Conservation (phyloP, 2,329 filamentous ascomycete species). For the Phyllosticta citriasiana region DNA sequence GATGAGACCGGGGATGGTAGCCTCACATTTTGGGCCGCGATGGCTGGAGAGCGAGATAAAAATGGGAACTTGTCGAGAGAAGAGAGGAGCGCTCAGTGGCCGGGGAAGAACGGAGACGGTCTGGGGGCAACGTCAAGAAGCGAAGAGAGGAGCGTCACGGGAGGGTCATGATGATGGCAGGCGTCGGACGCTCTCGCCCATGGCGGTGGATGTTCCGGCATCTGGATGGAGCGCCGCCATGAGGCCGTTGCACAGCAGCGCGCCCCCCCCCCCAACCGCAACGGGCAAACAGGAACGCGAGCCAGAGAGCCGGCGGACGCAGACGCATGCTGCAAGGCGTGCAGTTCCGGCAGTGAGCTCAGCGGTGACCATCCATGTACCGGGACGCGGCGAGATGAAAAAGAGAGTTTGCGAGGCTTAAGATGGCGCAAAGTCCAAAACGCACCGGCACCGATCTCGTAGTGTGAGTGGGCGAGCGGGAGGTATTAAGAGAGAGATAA, state of each 20-base stretch:
- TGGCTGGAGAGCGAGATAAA: neutral
- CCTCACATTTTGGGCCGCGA: neutral
- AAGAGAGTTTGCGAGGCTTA: neutral
- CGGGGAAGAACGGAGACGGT: neutral
- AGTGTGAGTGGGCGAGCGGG: neutral
- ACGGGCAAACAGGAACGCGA: neutral
- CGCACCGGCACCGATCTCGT: neutral
- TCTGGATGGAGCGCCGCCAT: neutral
- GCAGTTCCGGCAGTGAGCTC: neutral
- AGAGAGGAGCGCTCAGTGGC: neutral
- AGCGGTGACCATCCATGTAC: neutral
- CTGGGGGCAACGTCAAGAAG: neutral
- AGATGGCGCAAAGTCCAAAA: neutral
- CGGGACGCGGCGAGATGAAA: neutral
- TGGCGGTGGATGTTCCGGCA: neutral
- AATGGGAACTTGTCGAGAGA: neutral
- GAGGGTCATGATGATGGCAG: neutral
- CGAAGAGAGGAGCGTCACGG: neutral
- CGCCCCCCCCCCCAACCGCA: neutral
- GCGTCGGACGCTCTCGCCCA: neutral
- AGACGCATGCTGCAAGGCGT: neutral
- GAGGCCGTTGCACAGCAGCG: neutral
- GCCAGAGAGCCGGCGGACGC: neutral
- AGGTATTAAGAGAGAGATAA: neutral
- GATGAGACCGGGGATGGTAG: neutral